Conservation (phyloP, 441 rosid genomes). For the Populus hybrid region DNA sequence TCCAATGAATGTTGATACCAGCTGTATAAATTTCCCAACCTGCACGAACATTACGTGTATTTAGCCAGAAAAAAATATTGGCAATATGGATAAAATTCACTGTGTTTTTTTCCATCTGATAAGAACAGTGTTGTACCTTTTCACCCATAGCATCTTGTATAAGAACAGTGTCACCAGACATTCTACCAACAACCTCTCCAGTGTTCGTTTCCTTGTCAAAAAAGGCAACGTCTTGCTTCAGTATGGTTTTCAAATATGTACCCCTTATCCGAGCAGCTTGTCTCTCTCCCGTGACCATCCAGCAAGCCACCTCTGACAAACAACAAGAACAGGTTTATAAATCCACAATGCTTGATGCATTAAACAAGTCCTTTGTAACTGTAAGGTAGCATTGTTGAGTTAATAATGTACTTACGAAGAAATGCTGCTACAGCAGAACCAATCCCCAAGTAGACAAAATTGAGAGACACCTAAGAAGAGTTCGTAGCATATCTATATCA, state of each 20-base stretch:
- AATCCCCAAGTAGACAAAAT: conserved; percentile 57
- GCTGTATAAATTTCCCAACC: conserved; percentile 72
- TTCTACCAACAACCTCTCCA: conserved; percentile 81
- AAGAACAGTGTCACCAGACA: conserved; percentile 91
- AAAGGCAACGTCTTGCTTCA: conserved; percentile 87
- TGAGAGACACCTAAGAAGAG: conserved; percentile 45
- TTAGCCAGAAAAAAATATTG: no score
- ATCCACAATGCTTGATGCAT: neutral
- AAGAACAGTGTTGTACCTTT: conserved; percentile 41
- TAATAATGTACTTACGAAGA: conserved; percentile 50
- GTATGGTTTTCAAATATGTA: conserved; percentile 63
- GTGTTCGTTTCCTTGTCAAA: conserved; percentile 79
- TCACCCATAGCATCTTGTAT: conserved; percentile 97
- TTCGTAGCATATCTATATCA: neutral
- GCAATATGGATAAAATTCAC: no score
- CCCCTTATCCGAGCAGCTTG: conserved; percentile 76
- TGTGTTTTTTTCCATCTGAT: no score
- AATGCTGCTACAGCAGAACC: conserved; percentile 54
- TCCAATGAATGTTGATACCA: conserved; percentile 59
- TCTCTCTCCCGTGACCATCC: conserved; percentile 96
- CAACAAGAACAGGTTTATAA: neutral
- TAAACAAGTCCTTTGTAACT: neutral
- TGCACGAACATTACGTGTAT: conserved; percentile 21
- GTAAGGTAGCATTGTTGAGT: neutral
- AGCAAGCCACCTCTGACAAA: conserved; percentile 73